phyloP scores from a whole-genome alignment of 352 stramenopile species.

The Globisporangium lucens region DNA sequence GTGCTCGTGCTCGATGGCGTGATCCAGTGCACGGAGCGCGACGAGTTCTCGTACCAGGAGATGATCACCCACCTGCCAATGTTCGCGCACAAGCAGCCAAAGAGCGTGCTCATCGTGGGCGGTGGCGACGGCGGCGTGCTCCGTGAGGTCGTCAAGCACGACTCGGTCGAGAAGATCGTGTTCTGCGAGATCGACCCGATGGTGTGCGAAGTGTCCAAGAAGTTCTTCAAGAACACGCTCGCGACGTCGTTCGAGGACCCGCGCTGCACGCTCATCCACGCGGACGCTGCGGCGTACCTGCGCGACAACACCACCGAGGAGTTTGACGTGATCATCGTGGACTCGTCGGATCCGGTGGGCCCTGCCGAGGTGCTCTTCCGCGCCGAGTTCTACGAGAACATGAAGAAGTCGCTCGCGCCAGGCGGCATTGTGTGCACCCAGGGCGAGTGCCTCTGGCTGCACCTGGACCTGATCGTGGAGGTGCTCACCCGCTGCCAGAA shows the following conservation, averaged over 20 bases:
- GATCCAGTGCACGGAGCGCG: constrained; percentile 98
- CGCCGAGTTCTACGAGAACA: constrained; percentile 93
- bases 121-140: constrained; percentile 98
- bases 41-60: constrained; percentile 99
- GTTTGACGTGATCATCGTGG: constrained; percentile 98
- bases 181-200: constrained; percentile 99
- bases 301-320: constrained; percentile 68
- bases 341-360: constrained; percentile 95
- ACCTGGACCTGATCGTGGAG: constrained; percentile 96
- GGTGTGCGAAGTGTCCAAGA: constrained; percentile 95
- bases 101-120: constrained; percentile 97
- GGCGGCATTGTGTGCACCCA: constrained; percentile 88
- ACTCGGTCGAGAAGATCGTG: constrained; percentile 93
- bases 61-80: constrained; percentile 99
- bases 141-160: constrained; percentile 94
- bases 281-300: constrained; percentile 90
- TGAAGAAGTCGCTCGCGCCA: constrained; percentile 88
- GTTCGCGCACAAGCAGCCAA: constrained; percentile 94
- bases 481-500: constrained; percentile 89
- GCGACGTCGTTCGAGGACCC: constrained; percentile 95
- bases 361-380: constrained; percentile 95
- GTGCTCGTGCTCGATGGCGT: constrained; percentile 99
- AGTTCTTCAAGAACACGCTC: constrained; percentile 89
- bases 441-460: constrained; percentile 98
- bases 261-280: constrained; percentile 91